Percentiles rank a stretch among this genome's conserved stretches.
Conservation (phyloP, 208 protist species). For the Wallacemonas sp. region DNA sequence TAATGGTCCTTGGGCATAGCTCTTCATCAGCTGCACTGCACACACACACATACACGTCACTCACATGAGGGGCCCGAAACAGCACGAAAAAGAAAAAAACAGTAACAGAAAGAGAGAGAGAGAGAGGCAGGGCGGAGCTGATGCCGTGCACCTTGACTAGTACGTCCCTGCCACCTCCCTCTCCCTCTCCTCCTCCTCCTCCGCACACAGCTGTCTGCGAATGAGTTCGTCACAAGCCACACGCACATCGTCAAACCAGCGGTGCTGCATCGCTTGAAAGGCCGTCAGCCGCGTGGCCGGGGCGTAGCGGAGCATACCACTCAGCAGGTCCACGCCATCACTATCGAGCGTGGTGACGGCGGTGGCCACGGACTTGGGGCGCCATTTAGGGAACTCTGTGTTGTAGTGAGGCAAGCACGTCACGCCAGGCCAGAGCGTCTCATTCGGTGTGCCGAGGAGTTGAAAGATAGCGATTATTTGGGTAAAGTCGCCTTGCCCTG, state of each 20-base stretch:
- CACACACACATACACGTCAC: not conserved
- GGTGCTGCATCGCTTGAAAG: slow-evolving; percentile 67
- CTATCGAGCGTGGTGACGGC: slow-evolving; percentile 56
- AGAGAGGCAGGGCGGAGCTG: not conserved
- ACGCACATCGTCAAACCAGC: slow-evolving; percentile 85
- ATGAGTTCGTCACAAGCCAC: slow-evolving; percentile 34
- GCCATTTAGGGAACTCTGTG: slow-evolving; percentile 60
- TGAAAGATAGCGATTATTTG: slow-evolving; percentile 92
- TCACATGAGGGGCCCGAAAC: no score
- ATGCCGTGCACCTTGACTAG: not conserved
- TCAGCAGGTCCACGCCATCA: slow-evolving; percentile 66
- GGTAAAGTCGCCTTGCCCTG: slow-evolving; percentile 84
- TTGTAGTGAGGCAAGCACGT: slow-evolving; percentile 73
- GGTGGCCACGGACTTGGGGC: slow-evolving; percentile 30
- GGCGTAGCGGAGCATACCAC: slow-evolving; percentile 62
- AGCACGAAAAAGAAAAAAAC: slow-evolving; percentile 13
- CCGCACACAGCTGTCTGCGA: slow-evolving; percentile 16
- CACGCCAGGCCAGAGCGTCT: slow-evolving; percentile 72
- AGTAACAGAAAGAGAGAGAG: not conserved
- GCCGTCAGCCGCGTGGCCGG: slow-evolving; percentile 73
- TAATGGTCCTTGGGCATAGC: not conserved
- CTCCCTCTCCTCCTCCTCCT: not conserved
- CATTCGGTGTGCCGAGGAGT: slow-evolving; percentile 93
- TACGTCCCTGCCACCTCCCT: not conserved
- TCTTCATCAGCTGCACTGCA: not conserved